Evolutionary conservation across 192 early-diverging fungal species (phyloP).

Genomic region (Dispira parvispora): DNA sequence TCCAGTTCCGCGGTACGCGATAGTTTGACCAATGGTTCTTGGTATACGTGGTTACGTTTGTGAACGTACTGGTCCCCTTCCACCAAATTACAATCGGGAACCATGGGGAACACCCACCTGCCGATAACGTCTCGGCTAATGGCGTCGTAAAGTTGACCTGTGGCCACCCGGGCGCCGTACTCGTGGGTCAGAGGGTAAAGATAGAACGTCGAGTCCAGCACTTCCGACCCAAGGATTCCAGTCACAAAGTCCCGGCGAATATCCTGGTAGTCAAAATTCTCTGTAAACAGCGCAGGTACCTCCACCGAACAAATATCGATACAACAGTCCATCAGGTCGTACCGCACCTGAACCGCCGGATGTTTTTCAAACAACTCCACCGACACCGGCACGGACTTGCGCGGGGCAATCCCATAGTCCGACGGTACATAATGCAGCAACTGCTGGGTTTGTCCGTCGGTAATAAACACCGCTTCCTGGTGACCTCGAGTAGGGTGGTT

Average conservation of each 20-base stretch:
- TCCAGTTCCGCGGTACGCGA: conserved; percentile 44
- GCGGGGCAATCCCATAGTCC: conserved; percentile 32
- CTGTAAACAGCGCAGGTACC: conserved; percentile 79
- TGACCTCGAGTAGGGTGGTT: conserved; percentile 25
- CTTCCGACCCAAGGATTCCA: conserved; percentile 75
- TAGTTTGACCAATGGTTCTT: conserved; percentile 53
- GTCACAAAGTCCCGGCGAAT: conserved; percentile 78
- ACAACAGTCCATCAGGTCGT: conserved; percentile 83
- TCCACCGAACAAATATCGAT: conserved; percentile 88
- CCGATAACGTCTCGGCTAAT: conserved; percentile 66
- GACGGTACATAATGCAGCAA: conserved; percentile 65
- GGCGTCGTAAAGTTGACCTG: conserved; percentile 46
- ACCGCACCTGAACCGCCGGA: conserved; percentile 61
- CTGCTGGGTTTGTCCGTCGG: conserved; percentile 57
- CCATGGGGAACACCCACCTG: conserved; percentile 88
- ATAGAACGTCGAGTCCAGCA: conserved; percentile 76
- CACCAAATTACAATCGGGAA: conserved; percentile 72
- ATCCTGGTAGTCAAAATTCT: conserved; percentile 96
- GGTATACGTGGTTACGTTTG: conserved; percentile 71
- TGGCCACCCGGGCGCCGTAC: conserved; percentile 44
- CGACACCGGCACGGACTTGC: conserved; percentile 13
- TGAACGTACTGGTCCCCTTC: conserved; percentile 51
- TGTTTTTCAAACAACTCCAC: conserved; percentile 42
- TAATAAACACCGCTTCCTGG: conserved; percentile 48
- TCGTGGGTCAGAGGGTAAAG: conserved; percentile 46